A percentile compares a stretch with the other conserved stretches of the same genome.
These are phyloP conservation scores for Orbilia brochopaga DNA, from an alignment of 2,329 filamentous ascomycete genomes.

Conservation along the genomic window DNA sequence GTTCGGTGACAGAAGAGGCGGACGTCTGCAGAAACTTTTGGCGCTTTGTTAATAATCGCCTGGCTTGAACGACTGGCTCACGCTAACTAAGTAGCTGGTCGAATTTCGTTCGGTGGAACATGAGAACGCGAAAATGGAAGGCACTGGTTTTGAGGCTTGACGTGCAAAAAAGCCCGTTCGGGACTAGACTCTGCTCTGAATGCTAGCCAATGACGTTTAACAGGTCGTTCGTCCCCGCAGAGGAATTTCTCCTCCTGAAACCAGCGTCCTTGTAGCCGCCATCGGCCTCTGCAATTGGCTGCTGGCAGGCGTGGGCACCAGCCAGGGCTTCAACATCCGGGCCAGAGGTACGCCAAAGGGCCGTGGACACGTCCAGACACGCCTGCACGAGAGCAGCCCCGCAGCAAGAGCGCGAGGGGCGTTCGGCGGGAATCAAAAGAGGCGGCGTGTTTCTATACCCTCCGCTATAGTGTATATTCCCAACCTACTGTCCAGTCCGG, in stretches of 20 bases:
- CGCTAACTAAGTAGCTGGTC: neutral
- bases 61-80: neutral
- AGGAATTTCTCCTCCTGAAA: conserved; percentile 39
- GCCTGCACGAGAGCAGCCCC: too few species aligned
- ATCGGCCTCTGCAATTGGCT: conserved; percentile 31
- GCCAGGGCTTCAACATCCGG: conserved; percentile 8
- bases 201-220: conserved; percentile 18
- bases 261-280: conserved; percentile 29
- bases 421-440: too few species aligned
- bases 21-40: conserved; percentile 17
- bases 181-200: conserved; percentile 6
- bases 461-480: too few species aligned
- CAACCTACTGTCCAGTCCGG: too few species aligned
- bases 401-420: too few species aligned
- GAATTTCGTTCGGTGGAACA: conserved; percentile 7
- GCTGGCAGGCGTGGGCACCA: neutral
- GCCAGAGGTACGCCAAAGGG: neutral
- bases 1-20: conserved; percentile 1
- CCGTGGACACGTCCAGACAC: too few species aligned
- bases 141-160: conserved; percentile 33
- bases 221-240: conserved; percentile 7
- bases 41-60: too few species aligned
- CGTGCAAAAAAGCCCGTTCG: conserved; percentile 24
- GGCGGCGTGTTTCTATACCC: too few species aligned
- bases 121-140: conserved; percentile 20